Evolutionary conservation across 352 stramenopile species (phyloP), one percentile per base, ranked within the genome.

Genomic region (Aphanomyces stellatus): DNA sequence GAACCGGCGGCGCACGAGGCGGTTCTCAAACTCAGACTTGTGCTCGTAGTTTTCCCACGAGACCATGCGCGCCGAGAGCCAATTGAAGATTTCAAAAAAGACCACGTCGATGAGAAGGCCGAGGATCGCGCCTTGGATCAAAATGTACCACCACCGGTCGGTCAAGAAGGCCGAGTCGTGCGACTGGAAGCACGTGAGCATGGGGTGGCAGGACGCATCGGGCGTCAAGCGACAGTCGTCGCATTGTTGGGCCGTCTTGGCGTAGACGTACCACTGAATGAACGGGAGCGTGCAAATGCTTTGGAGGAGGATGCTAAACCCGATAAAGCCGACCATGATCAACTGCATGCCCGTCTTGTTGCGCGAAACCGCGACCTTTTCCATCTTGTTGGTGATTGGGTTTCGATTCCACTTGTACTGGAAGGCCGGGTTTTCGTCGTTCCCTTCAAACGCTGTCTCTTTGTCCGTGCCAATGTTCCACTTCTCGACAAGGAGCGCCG

Each of bases 211-310:
- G 8, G 74, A 56, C 11, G 74, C 71, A 6, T 71, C 70, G 4
- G 57, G 57, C 53, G 77, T 70, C 11, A 64, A 75, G 6, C n/a
- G 19, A 65, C 86, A 95, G 11, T 75, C 74, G 37, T 77, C 69
- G 53, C 86, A 95, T 33, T 79, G 80, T 0, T 85, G 80, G 3
- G 84, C 86, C 31, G 92, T 92, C 73, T 95, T 95, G 43, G 86
- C 84, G 61, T 91, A 93, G 34, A 95, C 84, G 51, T 95, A 95
- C 86, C 86, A 95, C 71, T 95, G 86, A 43, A 95, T 92, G 48
- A 95, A 95, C 48, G 86, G 86, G 53, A 95, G 74, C 30, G 92
- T 76, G 66, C 78, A 95, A 17, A 95, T 51, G 28, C 84, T 91
- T 71, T 95, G 86, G 53, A 95, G 76, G 8, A 91, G 30, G 0